These are phyloP conservation scores for Penicillium nordicum DNA, from an alignment of 2,329 filamentous ascomycete genomes.

Conservation along the genomic window DNA sequence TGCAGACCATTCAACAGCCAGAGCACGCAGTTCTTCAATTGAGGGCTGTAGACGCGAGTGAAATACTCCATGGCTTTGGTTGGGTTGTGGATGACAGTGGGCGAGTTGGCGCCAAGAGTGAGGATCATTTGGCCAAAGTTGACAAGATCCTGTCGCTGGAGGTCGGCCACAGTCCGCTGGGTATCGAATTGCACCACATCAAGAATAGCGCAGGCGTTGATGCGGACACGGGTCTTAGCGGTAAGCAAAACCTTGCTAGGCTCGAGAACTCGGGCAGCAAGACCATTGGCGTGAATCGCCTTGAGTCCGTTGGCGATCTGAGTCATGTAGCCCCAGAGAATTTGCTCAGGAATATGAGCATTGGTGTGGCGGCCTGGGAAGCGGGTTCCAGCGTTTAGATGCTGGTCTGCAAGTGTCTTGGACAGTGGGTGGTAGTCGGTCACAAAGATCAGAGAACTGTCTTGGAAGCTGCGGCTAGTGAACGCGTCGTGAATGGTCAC, in stretches of 20 bases:
- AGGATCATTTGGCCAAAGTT: conserved; percentile 82
- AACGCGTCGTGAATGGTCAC: conserved; percentile 90
- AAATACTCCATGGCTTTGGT: conserved; percentile 73
- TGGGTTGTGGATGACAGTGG: conserved; percentile 58
- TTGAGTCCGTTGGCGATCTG: conserved; percentile 87
- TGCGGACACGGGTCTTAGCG: conserved; percentile 80
- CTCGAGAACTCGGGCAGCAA: conserved; percentile 83
- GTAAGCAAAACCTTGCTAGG: conserved; percentile 86
- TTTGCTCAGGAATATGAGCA: conserved; percentile 63
- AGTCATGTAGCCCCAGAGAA: conserved; percentile 87
- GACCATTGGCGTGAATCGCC: conserved; percentile 72
- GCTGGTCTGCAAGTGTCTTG: conserved; percentile 82
- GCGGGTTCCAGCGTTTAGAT: conserved; percentile 47
- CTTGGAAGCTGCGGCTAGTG: conserved; percentile 86
- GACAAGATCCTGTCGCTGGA: conserved; percentile 83
- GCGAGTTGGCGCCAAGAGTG: conserved; percentile 70
- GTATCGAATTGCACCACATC: conserved; percentile 84
- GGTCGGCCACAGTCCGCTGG: conserved; percentile 64
- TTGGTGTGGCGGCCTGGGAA: conserved; percentile 43
- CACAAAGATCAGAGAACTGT: conserved; percentile 90
- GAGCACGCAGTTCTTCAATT: conserved; percentile 72
- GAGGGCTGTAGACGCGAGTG: conserved; percentile 69
- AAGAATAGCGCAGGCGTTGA: conserved; percentile 83
- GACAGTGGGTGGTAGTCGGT: conserved; percentile 90
- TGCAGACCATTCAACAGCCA: conserved; percentile 74